A percentile compares a stretch with the other conserved stretches of the same genome.
phyloP scores from a whole-genome alignment of 495 filamentous ascomycete species.

The Cladorrhinum samala region DNA sequence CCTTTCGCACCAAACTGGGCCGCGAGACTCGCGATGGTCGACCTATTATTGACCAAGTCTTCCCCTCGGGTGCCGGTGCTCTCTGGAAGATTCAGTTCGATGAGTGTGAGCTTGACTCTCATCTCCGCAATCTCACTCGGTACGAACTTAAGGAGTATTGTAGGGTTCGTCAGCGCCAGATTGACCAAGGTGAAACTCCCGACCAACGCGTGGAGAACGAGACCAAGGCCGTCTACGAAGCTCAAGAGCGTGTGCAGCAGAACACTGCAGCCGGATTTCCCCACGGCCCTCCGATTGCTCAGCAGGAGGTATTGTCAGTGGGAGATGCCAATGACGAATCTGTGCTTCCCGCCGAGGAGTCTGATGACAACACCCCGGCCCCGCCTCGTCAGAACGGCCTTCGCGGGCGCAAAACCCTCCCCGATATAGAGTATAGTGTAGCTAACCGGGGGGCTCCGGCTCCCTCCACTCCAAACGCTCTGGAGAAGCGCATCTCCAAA shows the following conservation, averaged over 20 bases:
- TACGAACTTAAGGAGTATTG: constrained; percentile 51
- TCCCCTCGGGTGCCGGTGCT: constrained; percentile 45
- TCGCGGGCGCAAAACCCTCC: constrained; percentile 23
- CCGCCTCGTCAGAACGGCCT: constrained; percentile 18
- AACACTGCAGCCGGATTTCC: constrained; percentile 16
- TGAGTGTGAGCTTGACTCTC: constrained; percentile 44
- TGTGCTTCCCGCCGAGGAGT: background rate
- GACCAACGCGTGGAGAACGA: constrained; percentile 44
- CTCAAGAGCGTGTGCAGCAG: constrained; percentile 33
- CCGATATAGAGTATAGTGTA: constrained; percentile 24
- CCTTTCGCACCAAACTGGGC: constrained; percentile 49
- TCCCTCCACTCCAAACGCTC: background rate
- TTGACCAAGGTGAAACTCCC: constrained; percentile 39
- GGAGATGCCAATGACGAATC: constrained; percentile 7
- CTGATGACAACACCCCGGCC: background rate
- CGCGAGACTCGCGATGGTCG: constrained; percentile 45
- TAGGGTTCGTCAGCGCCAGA: constrained; percentile 43
- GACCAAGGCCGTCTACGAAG: constrained; percentile 40
- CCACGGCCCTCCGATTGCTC: background rate
- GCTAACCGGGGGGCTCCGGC: constrained; percentile 22
- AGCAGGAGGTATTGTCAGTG: no score
- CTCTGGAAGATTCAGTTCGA: constrained; percentile 49
- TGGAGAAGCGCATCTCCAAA: no score
- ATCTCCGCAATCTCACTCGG: constrained; percentile 36
- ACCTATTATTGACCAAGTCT: constrained; percentile 37